Evolutionary conservation across 1,139 yeast genomes (phyloP).

Genomic region (Suhomyces terraborum): DNA sequence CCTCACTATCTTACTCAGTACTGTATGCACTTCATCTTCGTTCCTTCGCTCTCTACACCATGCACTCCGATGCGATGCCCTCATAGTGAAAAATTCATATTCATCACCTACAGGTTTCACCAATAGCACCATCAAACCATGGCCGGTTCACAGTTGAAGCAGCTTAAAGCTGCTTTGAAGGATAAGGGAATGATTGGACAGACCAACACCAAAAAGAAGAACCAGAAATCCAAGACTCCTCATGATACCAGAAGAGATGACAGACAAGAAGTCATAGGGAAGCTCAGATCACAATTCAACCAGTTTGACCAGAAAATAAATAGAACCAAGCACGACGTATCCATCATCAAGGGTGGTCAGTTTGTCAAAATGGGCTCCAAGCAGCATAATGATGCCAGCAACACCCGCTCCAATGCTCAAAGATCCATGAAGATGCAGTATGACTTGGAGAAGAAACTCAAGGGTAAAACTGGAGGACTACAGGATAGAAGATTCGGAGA

Average conservation of each 20-base stretch:
- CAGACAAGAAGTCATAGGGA: constrained; percentile 53
- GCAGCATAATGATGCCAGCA: constrained; percentile 41
- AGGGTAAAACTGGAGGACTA: constrained; percentile 76
- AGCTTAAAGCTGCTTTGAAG: constrained; percentile 74
- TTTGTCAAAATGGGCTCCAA: constrained; percentile 59
- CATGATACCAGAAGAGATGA: constrained; percentile 72
- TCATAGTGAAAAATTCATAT: constrained; percentile 3
- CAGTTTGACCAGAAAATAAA: constrained; percentile 83
- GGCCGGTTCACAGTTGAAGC: constrained; percentile 92
- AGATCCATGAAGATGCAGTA: constrained; percentile 69
- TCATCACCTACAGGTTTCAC: not conserved
- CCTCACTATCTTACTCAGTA: not conserved
- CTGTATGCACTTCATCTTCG: not conserved
- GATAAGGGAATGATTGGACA: constrained; percentile 83
- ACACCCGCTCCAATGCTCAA: constrained; percentile 74
- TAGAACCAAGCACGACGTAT: constrained; percentile 66
- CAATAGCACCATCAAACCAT: constrained; percentile 31
- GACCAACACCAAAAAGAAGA: constrained; percentile 60
- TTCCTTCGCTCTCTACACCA: not conserved
- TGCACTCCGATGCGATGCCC: constrained; percentile 4
- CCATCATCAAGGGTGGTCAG: constrained; percentile 54
- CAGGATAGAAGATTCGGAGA: constrained; percentile 94
- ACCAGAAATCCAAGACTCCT: constrained; percentile 58
- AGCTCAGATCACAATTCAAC: constrained; percentile 80
- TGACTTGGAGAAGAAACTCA: constrained; percentile 58